Conservation (phyloP, 805 yeast genomes). For the Saturnispora kantuleensis region DNA sequence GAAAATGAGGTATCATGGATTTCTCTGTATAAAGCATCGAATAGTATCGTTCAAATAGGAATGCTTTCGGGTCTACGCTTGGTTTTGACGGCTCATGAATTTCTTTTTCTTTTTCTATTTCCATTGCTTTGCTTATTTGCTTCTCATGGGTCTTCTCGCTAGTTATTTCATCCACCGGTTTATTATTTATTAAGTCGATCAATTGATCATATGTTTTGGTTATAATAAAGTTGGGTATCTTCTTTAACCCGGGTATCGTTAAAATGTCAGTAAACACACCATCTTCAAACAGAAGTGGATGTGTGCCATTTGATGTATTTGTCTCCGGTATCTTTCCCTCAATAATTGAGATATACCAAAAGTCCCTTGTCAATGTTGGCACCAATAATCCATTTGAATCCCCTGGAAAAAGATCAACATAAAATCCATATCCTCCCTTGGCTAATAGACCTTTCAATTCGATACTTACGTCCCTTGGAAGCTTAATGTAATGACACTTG, state of each 20-base stretch:
- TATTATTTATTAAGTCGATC: not conserved
- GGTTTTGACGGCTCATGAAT: too few species aligned
- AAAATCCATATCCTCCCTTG: slow-evolving; percentile 4
- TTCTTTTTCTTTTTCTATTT: too few species aligned
- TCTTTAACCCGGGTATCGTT: not conserved
- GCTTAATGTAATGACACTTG: not conserved
- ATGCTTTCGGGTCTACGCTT: slow-evolving; percentile 18
- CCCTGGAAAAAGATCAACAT: not conserved
- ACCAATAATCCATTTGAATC: slow-evolving; percentile 3
- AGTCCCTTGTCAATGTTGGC: not conserved
- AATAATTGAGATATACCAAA: slow-evolving; percentile 4
- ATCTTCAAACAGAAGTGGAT: not conserved
- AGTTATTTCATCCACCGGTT: too few species aligned
- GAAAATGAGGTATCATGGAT: slow-evolving; percentile 22
- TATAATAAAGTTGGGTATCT: slow-evolving; percentile 2
- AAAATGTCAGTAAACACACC: not conserved
- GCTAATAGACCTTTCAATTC: not conserved
- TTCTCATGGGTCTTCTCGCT: too few species aligned
- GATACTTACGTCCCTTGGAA: not conserved
- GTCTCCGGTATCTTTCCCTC: not conserved
- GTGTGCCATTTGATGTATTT: not conserved
- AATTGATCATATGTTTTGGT: slow-evolving; percentile 1
- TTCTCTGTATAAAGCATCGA: slow-evolving; percentile 20
- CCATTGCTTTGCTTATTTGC: too few species aligned
- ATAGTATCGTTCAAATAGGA: slow-evolving; percentile 21